Base-by-base conservation (phyloP, 2,329 filamentous ascomycete genomes). In the Fusarium cicatricum region DNA sequence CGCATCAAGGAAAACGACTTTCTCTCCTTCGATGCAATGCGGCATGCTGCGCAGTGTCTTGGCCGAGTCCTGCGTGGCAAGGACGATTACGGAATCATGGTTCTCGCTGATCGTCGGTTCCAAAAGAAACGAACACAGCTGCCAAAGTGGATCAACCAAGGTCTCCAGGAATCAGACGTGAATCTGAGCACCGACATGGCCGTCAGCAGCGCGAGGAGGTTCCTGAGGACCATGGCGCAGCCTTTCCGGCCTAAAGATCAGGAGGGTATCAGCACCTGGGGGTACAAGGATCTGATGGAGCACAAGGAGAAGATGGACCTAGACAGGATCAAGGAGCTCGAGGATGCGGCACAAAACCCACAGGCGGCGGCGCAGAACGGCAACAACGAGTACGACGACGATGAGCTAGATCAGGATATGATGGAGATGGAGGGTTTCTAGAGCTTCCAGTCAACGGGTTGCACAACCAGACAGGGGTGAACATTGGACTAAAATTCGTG, bases 11-110 rank as follows among this genome's bases (percentile, higher is more conserved):
- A 98, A 73, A 96, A 97, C 65, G 96, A 99, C 72, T 99, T 99
- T 71, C 78, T 99, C 10, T 98, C 95, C 16, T 99, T 99, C 80
- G 95, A 99, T 72, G 95, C 95, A 17, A 99, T 99, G 94, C 88
- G 95, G n/a, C 95, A 99, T 72, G 95, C 95, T 12, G 94, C 95
- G 1, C 95, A 99, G 72, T 99, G 95, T 70, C 81, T 99, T 2
- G 96, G 95, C 12, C 93, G 95, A 72, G 95, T 99, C 37, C 80
- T 99, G 59, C 85, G 95, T 68, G 95, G 95, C 19, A 99, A 99
- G 74, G 96, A 99, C 71, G 95, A 99, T 75, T 99, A 99, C 74
- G 95, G 95, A n/a, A 91, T 99, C 80, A 99, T 99, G 95, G 94
- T 99, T 5, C 82, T 99, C 23, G 95, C 96, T 2, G 95, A 99